phyloP scores from a whole-genome alignment of 208 protist species.

The Acanthamoeba healyi region DNA sequence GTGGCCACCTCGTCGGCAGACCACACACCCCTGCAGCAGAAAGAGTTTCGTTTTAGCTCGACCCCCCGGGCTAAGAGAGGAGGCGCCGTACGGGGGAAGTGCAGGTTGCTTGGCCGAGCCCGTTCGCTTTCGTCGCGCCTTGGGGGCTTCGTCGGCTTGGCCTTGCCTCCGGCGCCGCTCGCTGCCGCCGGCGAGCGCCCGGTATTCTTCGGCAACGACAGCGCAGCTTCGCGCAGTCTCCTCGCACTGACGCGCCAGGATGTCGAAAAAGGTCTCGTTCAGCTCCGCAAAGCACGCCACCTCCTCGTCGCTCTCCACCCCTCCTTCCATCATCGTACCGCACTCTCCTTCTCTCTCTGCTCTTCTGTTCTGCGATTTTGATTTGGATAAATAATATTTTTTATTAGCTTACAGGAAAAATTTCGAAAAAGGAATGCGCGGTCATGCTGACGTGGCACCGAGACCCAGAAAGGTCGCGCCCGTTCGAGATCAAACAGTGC shows the following conservation, averaged over 20 bases:
- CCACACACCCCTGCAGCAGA: conserved; percentile 11
- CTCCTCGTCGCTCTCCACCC: neutral
- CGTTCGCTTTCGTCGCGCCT: neutral
- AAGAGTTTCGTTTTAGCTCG: too few relatives aligned
- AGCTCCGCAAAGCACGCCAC: neutral
- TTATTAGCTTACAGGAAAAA: neutral
- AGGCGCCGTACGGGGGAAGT: too few relatives aligned
- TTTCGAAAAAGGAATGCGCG: neutral
- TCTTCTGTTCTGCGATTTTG: neutral
- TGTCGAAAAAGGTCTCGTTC: neutral
- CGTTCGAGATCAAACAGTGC: neutral
- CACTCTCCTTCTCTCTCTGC: neutral
- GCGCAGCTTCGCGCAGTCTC: neutral
- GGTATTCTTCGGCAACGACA: neutral
- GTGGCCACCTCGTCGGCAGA: neutral
- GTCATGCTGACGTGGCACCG: neutral
- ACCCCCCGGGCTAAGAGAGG: too few relatives aligned
- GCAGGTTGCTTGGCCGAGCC: neutral
- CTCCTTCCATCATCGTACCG: neutral
- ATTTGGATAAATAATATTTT: neutral
- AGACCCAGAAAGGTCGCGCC: neutral
- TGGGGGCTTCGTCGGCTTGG: neutral
- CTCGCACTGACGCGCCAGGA: neutral
- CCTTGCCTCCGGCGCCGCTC: neutral
- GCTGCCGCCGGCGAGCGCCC: neutral